Evolutionary conservation across 768 basidiomycete species (phyloP), one percentile per base, ranked within the genome.

Genomic region (Mycena chlorophos): DNA sequence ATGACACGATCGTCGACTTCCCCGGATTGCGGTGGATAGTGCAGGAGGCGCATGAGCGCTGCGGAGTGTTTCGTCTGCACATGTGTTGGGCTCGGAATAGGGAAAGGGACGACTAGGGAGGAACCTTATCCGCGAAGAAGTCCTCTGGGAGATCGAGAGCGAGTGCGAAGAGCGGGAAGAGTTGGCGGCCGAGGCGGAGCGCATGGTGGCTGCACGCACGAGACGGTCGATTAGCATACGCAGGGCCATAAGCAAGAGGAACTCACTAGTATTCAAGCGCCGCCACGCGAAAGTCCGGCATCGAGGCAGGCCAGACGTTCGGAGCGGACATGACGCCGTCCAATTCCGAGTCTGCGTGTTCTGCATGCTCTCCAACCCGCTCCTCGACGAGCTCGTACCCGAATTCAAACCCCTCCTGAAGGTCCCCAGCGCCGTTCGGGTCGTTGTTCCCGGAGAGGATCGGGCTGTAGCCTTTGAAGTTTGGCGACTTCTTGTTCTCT

Each of bases 321-420:
- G 78, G 82, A 1, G 84, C 87, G 10, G 80, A 72, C 84, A 91
- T 87, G 4, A 72, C 75, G 13, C 87, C 86, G 39, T 79, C 76
- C 5, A 77, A 60, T 50, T 29, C 62, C 34, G 55, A 68, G 20
- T 60, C 62, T 1, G 45, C 62, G 42, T 70, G 63, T 48, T 67
- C 61, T 56, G 71, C 66, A 1, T 29, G 47, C 6, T 54, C 66
- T 66, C 6, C 63, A 23, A 5, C 28, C 6, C 26, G 43, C n/a
- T 16, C 53, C 12, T 73, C 63, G 0, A 80, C 65, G 23, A 75
- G 70, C 66, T 92, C 88, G 79, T 83, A 87, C 3, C 91, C 91
- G 54, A 96, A 78, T 63, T 94, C 88, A 68, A 94, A 96, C 2
- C 88, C 93, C 68, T 98, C 94, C 66, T 95, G 91, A 51, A 95